These are phyloP conservation scores for Arthromyces matolae DNA, from an alignment of 768 basidiomycete species.

Conservation along the genomic window DNA sequence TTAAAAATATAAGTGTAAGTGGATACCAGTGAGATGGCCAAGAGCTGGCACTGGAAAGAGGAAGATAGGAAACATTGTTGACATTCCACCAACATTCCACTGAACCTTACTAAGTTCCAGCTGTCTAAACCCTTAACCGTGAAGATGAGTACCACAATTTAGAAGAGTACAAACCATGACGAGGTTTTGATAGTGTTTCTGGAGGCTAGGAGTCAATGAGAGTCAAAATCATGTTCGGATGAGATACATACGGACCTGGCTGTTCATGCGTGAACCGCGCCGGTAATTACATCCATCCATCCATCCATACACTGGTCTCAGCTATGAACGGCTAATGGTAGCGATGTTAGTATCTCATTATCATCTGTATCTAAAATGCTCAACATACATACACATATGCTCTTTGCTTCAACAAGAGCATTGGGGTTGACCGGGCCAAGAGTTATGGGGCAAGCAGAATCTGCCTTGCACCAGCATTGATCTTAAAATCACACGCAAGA, in stretches of 20 bases:
- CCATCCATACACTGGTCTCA: too few relatives aligned
- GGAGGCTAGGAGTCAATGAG: constrained; percentile 18
- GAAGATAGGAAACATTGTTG: too few relatives aligned
- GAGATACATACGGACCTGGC: neutral
- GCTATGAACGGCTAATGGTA: neutral
- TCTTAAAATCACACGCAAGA: constrained; percentile 30
- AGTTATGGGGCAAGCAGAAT: constrained; percentile 26
- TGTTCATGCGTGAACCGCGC: too few relatives aligned
- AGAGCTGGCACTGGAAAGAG: too few relatives aligned
- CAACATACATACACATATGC: neutral
- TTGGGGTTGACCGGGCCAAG: constrained; percentile 18
- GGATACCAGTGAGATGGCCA: too few relatives aligned
- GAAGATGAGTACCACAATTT: constrained; percentile 10
- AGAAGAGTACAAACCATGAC: constrained; percentile 17
- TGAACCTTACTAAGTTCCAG: too few relatives aligned
- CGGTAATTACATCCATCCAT: too few relatives aligned
- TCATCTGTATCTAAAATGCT: neutral
- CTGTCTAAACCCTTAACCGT: constrained; percentile 15
- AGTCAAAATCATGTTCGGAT: neutral
- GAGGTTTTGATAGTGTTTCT: constrained; percentile 21
- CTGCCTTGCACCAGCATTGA: constrained; percentile 29
- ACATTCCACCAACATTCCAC: too few relatives aligned
- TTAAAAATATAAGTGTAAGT: too few relatives aligned
- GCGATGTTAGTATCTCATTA: constrained; percentile 10
- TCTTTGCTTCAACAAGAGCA: constrained; percentile 24